Percentiles rank a stretch among this genome's conserved stretches.
These are phyloP conservation scores for slime mould (Dictyostelium discoideum) DNA, from an alignment of 78 protist species.

Conservation along the genomic window dicty_2.7 NC_007089.4:1487501-1488000, in stretches of 20 bases:
- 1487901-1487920: neutral
- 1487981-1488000: slow-evolving; percentile 72
- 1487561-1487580: slow-evolving; percentile 72
- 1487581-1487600: slow-evolving; percentile 40
- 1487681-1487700: slow-evolving; percentile 67
- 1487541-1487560: slow-evolving; percentile 66
- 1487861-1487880: neutral
- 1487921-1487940: slow-evolving; percentile 72
- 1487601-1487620: slow-evolving; percentile 50
- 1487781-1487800: slow-evolving; percentile 75
- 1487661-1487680: slow-evolving; percentile 62
- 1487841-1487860: neutral
- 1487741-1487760: slow-evolving; percentile 53
- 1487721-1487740: slow-evolving; percentile 59
- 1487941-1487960: slow-evolving; percentile 59
- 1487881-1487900: neutral
- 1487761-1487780: slow-evolving; percentile 52
- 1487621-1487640: slow-evolving; percentile 30
- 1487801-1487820: slow-evolving; percentile 71
- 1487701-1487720: slow-evolving; percentile 79
- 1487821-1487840: slow-evolving; percentile 50
- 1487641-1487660: slow-evolving; percentile 63
- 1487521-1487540: slow-evolving; percentile 54
- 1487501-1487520: slow-evolving; percentile 79
- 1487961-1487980: slow-evolving; percentile 56